Evolutionary conservation across 345 rosid genomes (phyloP).

Genomic region (Syzygium aromaticum): DNA sequence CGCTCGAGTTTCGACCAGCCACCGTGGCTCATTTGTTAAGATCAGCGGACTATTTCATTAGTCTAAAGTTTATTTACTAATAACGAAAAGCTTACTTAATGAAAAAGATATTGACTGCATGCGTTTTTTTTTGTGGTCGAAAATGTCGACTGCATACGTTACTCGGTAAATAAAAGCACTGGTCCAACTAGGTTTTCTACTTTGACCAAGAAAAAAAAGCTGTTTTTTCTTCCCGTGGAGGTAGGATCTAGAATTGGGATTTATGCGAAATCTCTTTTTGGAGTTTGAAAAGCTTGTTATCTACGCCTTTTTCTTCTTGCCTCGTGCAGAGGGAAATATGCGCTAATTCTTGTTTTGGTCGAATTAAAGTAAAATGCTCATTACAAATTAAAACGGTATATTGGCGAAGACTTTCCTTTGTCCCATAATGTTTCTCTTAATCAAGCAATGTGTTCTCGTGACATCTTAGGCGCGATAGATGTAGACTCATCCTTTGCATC

Average conservation of each 20-base stretch:
- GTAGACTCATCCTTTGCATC: neutral
- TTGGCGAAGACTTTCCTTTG: neutral
- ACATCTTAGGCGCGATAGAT: neutral
- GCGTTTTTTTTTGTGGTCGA: neutral
- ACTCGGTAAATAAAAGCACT: neutral
- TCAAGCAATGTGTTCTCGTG: neutral
- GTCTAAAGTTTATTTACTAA: neutral
- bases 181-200: neutral
- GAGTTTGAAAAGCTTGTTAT: neutral
- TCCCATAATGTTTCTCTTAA: neutral
- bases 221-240: neutral
- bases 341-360: neutral
- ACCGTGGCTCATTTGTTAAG: neutral
- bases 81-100: neutral
- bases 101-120: neutral
- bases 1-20: neutral
- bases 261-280: neutral
- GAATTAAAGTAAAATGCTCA: neutral
- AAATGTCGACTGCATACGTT: neutral
- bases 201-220: too few species aligned
- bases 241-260: neutral
- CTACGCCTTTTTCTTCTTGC: neutral
- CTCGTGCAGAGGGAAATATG: neutral
- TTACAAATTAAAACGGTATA: neutral
- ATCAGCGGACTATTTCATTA: neutral